phyloP scores from a whole-genome alignment of 2,329 filamentous ascomycete species.

The Fusarium coffeatum region DNA sequence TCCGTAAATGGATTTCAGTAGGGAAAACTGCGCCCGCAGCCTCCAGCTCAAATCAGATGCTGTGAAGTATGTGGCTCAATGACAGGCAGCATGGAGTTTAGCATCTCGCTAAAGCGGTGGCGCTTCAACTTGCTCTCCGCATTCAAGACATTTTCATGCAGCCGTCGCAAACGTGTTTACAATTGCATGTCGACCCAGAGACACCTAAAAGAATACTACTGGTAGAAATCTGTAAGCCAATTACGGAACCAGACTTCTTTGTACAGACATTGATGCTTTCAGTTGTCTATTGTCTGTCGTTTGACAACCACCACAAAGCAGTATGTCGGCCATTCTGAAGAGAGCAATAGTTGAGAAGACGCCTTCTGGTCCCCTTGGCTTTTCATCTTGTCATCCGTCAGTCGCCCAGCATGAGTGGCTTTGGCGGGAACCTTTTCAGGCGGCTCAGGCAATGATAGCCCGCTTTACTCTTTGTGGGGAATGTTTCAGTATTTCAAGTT shows the following conservation, averaged over 20 bases:
- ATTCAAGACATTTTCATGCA: constrained; percentile 4
- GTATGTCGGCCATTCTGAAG: background rate
- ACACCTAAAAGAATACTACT: background rate
- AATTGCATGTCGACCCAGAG: background rate
- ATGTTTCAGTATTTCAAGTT: constrained; percentile 2
- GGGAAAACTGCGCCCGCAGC: background rate
- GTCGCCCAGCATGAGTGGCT: background rate
- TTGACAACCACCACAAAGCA: constrained; percentile 6
- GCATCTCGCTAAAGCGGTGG: constrained; percentile 22
- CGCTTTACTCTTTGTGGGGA: constrained; percentile 5
- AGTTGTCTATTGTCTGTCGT: background rate
- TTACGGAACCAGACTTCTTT: background rate
- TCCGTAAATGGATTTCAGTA: background rate
- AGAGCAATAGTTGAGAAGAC: background rate
- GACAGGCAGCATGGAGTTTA: constrained; percentile 15
- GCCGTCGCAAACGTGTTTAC: constrained; percentile 2
- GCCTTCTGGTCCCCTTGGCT: background rate
- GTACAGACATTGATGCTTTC: background rate
- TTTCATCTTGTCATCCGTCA: background rate
- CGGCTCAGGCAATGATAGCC: constrained; percentile 17
- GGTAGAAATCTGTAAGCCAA: background rate
- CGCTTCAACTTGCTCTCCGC: background rate
- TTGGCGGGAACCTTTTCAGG: background rate
- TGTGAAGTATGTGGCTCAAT: constrained; percentile 9
- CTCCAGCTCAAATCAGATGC: background rate